Evolutionary conservation across 2,329 filamentous ascomycete genomes (phyloP), one percentile per base, ranked within the genome.

Genomic region (Hymenotorrendiella dingleyae): DNA sequence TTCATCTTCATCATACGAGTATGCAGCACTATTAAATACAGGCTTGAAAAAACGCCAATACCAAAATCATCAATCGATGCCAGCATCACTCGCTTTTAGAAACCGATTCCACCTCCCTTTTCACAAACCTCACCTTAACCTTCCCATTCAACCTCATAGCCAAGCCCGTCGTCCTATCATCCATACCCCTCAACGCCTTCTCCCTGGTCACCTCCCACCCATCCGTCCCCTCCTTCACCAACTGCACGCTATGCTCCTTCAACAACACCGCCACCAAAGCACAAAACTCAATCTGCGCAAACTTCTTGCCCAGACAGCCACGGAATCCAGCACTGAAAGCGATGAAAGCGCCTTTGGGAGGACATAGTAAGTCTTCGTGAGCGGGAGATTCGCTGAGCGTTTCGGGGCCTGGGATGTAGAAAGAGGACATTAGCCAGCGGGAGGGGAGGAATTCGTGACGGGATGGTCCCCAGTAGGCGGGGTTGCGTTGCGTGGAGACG

Each of bases 251-350:
- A 30, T 46, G 43, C 3, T 46, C 44, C 22, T 35, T 44, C 32
- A 56, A 38, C 21, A 56, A 24, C 6, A 49, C 36, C 5, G 58
- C 53, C 21, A 63, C 29, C 4, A 59, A 21, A 14, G 57, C 55
- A 29, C 54, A 50, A 40, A 62, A 56, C 47, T 62, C 60, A 3
- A 62, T 58, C 20, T 59, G 50, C 6, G 60, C 61, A 47, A 64
- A 63, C 30, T 59, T 59, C 44, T 51, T 57, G 5, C 60, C 62
- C 6, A 61, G 42, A 40, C 62, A 63, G 4, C 12, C 71, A 69
- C 60, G 46, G 27, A 48, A 46, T 11, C 61, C 62, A 21, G 57
- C 54, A 5, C 47, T 51, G 28, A 63, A 64, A 12, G 62, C 55
- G 10, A 61, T 41, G 45, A 55, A 63, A 2, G 55, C 47, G 10